Base-by-base conservation (phyloP, 169 alveolate genomes). In the Miamiensis avidus region DNA sequence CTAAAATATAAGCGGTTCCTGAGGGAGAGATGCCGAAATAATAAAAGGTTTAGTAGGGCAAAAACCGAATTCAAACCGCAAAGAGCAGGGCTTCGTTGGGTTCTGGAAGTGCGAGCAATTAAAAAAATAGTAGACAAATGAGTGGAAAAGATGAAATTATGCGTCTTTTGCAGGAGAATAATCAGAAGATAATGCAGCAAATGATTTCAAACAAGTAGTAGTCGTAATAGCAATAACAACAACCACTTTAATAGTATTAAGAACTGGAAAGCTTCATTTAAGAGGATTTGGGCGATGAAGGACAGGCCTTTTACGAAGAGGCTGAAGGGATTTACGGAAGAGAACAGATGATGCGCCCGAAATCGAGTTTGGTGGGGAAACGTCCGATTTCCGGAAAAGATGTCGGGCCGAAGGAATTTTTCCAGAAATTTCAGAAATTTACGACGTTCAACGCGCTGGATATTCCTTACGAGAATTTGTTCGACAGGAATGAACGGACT, bases 401-500 rank as follows among this genome's bases (percentile, higher is more conserved):
- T 0, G 83, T 81, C 27, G 78, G 33, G 0, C 85, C 89, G 30
- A 32, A 85, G 25, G 32, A 65, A 25, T 85, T 85, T 75, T 85
- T 85, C 30, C 65, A 85, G 74, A 79, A 72, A 0, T 85, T 78
- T 30, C 73, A 65, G 25, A 85, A 85, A 79, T 79, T 31, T 32
- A 85, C 89, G 25, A 78, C 75, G 29, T 74, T 85, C 15, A 85
- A 82, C 79, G 89, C 89, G 30, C 34, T 79, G 30, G 93, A 90
- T 29, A 72, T 90, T 28, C 96, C 96, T 4, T 92, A 83, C 83
- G 94, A 93, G 32, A 96, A 95, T 72, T 85, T 95, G 27, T 95
- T 95, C 81, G 97, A 95, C 84, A 88, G 97, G 86, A 89, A 95
- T 30, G 96, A 95, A 81, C 82, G 96, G 83, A 95, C 97, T 1